Percentiles rank a stretch among this genome's conserved stretches.
Conservation (phyloP, 192 early-diverging fungal genomes). For the Backusella westeae region DNA sequence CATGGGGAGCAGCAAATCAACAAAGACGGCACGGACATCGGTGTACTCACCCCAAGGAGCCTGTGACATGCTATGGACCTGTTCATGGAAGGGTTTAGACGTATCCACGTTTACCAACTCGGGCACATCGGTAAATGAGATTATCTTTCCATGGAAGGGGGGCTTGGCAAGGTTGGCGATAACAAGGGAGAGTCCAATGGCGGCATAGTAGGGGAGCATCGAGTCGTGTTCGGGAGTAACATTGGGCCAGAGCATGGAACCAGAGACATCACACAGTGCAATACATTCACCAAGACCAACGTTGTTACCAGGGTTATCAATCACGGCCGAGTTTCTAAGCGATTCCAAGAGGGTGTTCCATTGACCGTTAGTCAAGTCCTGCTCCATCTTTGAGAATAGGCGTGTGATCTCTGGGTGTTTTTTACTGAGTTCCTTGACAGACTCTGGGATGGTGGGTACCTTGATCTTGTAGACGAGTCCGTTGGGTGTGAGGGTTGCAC, state of each 20-base stretch:
- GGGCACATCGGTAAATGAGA: conserved; percentile 44
- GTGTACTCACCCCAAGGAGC: conserved; percentile 40
- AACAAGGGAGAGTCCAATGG: conserved; percentile 43
- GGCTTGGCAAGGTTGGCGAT: conserved; percentile 37
- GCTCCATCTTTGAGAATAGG: conserved; percentile 1
- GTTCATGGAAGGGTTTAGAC: conserved; percentile 21
- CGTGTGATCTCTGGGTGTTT: background rate
- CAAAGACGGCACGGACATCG: conserved; percentile 40
- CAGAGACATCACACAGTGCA: conserved; percentile 50
- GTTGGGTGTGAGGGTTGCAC: conserved; percentile 41
- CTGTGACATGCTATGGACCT: conserved; percentile 21
- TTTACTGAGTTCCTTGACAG: background rate
- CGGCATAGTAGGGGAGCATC: conserved; percentile 35
- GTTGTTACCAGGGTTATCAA: background rate
- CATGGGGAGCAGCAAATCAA: conserved; percentile 31
- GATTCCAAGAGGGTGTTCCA: conserved; percentile 13
- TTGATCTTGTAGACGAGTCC: conserved; percentile 30
- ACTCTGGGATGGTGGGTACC: background rate
- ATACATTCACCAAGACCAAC: conserved; percentile 35
- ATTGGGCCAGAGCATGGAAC: conserved; percentile 30
- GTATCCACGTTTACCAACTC: conserved; percentile 23
- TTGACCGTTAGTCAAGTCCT: conserved; percentile 7
- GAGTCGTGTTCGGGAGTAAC: background rate
- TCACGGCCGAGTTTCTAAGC: background rate
- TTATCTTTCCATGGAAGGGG: conserved; percentile 40